Evolutionary conservation across 2,329 filamentous ascomycete genomes (phyloP).

Genomic region (Penicillium sp.): DNA sequence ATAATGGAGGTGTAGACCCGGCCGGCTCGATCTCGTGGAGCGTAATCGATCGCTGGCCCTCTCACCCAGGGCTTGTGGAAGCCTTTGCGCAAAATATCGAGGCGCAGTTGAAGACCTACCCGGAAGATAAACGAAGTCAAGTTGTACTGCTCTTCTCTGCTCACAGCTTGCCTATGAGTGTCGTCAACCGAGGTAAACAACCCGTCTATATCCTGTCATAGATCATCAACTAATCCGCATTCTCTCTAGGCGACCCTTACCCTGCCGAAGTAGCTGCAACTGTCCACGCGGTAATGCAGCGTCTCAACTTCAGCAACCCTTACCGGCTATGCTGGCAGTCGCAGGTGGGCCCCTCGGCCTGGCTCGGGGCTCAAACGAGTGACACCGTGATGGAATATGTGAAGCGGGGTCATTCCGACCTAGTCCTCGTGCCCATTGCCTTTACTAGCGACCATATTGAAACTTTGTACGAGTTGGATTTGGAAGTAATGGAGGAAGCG

Average conservation of each 20-base stretch:
- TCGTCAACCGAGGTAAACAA: slow-evolving; percentile 75
- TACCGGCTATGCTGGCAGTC: slow-evolving; percentile 97
- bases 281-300: slow-evolving; percentile 92
- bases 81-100: slow-evolving; percentile 92
- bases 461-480: slow-evolving; percentile 87
- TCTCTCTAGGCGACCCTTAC: slow-evolving; percentile 70
- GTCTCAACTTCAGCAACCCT: slow-evolving; percentile 77
- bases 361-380: slow-evolving; percentile 90
- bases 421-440: slow-evolving; percentile 87
- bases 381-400: slow-evolving; percentile 84
- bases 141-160: slow-evolving; percentile 90
- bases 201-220: not conserved
- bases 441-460: slow-evolving; percentile 99
- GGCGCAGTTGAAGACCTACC: slow-evolving; percentile 74
- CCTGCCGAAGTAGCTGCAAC: slow-evolving; percentile 93
- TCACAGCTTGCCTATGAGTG: slow-evolving; percentile 92
- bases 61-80: slow-evolving; percentile 82
- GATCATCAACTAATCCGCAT: slow-evolving; percentile 2
- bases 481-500: slow-evolving; percentile 83
- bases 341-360: slow-evolving; percentile 89
- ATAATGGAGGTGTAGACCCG: slow-evolving; percentile 46
- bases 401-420: slow-evolving; percentile 81
- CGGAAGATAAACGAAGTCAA: slow-evolving; percentile 68
- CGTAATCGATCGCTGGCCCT: slow-evolving; percentile 95
- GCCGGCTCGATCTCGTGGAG: slow-evolving; percentile 84